Evolutionary conservation across 345 rosid genomes (phyloP).

Genomic region (Reutealis trisperma): DNA sequence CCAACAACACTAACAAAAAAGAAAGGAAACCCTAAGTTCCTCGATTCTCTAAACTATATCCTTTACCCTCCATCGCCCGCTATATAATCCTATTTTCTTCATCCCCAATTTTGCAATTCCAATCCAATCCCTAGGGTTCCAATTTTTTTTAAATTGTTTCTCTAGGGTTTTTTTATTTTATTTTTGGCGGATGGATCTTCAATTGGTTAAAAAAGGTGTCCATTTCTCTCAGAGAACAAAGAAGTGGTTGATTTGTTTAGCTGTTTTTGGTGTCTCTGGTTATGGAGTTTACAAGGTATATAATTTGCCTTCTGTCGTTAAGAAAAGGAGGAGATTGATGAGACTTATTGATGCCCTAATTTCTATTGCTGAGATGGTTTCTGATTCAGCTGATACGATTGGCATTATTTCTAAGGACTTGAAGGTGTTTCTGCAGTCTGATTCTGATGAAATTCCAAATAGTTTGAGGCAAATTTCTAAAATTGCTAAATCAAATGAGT

Average conservation of each 20-base stretch:
- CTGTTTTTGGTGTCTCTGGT: conserved; percentile 62
- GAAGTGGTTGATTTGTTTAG: conserved; percentile 63
- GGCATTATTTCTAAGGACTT: conserved; percentile 67
- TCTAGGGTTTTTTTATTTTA: conserved; percentile 12
- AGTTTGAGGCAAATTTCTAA: conserved; percentile 86
- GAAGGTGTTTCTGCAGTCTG: conserved; percentile 66
- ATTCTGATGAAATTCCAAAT: conserved; percentile 75
- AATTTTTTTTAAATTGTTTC: not conserved
- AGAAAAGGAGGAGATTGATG: conserved; percentile 60
- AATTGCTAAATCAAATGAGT: conserved; percentile 65
- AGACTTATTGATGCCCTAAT: conserved; percentile 57
- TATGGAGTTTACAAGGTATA: conserved; percentile 77
- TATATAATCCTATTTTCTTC: not conserved
- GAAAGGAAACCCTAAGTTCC: conserved; percentile 22
- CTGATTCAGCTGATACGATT: conserved; percentile 69
- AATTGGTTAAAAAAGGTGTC: conserved; percentile 44
- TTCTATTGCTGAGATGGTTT: conserved; percentile 67
- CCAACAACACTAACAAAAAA: not conserved
- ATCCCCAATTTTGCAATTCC: conserved; percentile 6
- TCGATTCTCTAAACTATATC: conserved; percentile 11
- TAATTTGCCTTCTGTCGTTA: conserved; percentile 59
- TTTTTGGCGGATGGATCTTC: conserved; percentile 51
- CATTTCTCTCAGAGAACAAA: conserved; percentile 50
- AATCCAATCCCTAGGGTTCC: conserved; percentile 10
- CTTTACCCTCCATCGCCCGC: not conserved